phyloP scores from a whole-genome alignment of 768 basidiomycete genomes.

The Kwoniella sp. region DNA sequence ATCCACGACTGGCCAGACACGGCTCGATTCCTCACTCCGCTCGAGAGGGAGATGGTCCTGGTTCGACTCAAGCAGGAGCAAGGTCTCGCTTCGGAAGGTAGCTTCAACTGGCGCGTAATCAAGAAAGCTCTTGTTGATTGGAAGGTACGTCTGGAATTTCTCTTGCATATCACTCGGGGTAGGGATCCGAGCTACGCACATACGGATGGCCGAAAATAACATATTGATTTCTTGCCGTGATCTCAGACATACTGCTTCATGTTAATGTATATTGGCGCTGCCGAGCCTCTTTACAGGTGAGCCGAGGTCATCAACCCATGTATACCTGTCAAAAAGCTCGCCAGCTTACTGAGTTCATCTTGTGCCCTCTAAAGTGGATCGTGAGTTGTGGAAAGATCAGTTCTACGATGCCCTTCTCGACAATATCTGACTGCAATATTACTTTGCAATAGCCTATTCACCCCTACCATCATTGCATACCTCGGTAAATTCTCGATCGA shows the following conservation, averaged over 20 bases:
- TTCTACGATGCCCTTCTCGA: neutral
- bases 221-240: neutral
- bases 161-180: no score
- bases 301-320: neutral
- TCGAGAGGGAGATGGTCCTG: slow-evolving; percentile 59
- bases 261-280: slow-evolving; percentile 64
- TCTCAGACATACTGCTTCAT: slow-evolving; percentile 53
- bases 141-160: slow-evolving; percentile 33
- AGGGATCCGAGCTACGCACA: no score
- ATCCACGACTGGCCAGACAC: slow-evolving; percentile 63
- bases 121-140: slow-evolving; percentile 44
- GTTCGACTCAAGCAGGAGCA: slow-evolving; percentile 56
- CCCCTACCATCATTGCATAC: slow-evolving; percentile 70
- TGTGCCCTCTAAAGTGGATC: slow-evolving; percentile 26
- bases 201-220: neutral
- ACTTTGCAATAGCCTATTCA: slow-evolving; percentile 61
- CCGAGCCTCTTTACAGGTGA: slow-evolving; percentile 66
- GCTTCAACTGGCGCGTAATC: slow-evolving; percentile 59
- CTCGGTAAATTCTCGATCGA: slow-evolving; percentile 60
- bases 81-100: slow-evolving; percentile 57
- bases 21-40: slow-evolving; percentile 60
- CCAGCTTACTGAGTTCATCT: no score
- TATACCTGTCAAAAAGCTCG: no score
- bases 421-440: neutral
- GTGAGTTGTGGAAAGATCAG: no score